These are phyloP conservation scores for Manihot esculenta DNA, from an alignment of 441 rosid species.

Conservation along the genomic window DNA sequence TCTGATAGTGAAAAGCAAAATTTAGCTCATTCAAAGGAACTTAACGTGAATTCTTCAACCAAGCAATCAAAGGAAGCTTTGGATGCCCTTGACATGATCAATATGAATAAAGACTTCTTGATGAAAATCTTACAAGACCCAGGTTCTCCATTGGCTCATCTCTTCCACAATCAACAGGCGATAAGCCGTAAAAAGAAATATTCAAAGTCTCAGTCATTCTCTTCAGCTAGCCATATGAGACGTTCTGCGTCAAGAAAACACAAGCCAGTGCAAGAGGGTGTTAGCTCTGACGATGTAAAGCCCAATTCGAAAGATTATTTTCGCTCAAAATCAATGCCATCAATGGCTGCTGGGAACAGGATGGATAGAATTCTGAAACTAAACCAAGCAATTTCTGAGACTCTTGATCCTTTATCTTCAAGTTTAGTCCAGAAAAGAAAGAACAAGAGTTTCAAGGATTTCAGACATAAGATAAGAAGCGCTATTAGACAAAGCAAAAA, in stretches of 20 bases:
- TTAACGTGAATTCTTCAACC: constrained; percentile 28
- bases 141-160: constrained; percentile 49
- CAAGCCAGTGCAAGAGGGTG: constrained; percentile 15
- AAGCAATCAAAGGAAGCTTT: constrained; percentile 39
- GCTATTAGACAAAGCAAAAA: constrained; percentile 53
- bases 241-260: constrained; percentile 19
- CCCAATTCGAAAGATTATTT: constrained; percentile 23
- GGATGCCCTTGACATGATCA: constrained; percentile 56
- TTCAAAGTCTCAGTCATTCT: constrained; percentile 47
- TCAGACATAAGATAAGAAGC: constrained; percentile 61
- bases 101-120: constrained; percentile 56
- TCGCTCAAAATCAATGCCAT: constrained; percentile 31
- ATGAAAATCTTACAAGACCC: constrained; percentile 51
- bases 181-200: constrained; percentile 33
- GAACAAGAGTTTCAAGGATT: constrained; percentile 61
- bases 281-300: constrained; percentile 5
- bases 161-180: constrained; percentile 41
- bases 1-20: constrained; percentile 27
- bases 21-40: constrained; percentile 23
- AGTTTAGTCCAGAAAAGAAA: constrained; percentile 34
- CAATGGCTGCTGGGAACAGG: constrained; percentile 33
- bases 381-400: constrained; percentile 25
- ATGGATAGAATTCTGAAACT: constrained; percentile 36
- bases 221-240: constrained; percentile 30
- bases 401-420: constrained; percentile 28